Conservation (phyloP, 192 early-diverging fungal genomes). For the Paraglomus brasilianum region DNA sequence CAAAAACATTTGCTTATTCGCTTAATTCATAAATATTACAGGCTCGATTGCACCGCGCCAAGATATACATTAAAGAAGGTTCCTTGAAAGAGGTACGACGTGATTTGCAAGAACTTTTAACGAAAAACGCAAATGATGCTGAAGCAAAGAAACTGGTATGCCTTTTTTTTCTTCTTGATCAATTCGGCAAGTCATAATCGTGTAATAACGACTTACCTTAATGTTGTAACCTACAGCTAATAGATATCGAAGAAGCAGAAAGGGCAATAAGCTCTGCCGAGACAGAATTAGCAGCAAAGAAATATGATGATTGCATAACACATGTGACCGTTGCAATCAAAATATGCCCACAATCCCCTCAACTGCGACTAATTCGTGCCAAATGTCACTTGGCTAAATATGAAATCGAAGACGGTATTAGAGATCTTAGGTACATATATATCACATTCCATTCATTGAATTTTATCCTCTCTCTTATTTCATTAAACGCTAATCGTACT, state of each 20-base stretch:
- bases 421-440: slow-evolving; percentile 59
- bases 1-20: background rate
- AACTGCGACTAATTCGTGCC: slow-evolving; percentile 65
- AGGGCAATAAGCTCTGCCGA: slow-evolving; percentile 41
- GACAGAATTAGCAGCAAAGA: slow-evolving; percentile 39
- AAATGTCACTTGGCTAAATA: slow-evolving; percentile 69
- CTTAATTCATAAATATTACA: slow-evolving; percentile 29
- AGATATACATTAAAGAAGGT: slow-evolving; percentile 67
- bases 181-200: too few relatives aligned
- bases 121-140: slow-evolving; percentile 35
- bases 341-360: slow-evolving; percentile 52
- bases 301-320: slow-evolving; percentile 56
- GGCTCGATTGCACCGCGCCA: slow-evolving; percentile 73
- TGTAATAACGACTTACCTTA: too few relatives aligned
- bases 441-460: background rate
- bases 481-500: background rate
- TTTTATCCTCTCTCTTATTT: background rate
- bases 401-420: slow-evolving; percentile 82
- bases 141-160: slow-evolving; percentile 44
- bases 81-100: slow-evolving; percentile 56
- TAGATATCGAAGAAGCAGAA: slow-evolving; percentile 46
- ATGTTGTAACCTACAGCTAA: slow-evolving; percentile 33
- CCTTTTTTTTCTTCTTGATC: too few relatives aligned
- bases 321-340: slow-evolving; percentile 52
- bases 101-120: slow-evolving; percentile 57